A percentile compares a stretch with the other conserved stretches of the same genome.
These are phyloP conservation scores for Paramecium octaurelia DNA, from an alignment of 73 alveolate species.

Conservation along the genomic window DNA sequence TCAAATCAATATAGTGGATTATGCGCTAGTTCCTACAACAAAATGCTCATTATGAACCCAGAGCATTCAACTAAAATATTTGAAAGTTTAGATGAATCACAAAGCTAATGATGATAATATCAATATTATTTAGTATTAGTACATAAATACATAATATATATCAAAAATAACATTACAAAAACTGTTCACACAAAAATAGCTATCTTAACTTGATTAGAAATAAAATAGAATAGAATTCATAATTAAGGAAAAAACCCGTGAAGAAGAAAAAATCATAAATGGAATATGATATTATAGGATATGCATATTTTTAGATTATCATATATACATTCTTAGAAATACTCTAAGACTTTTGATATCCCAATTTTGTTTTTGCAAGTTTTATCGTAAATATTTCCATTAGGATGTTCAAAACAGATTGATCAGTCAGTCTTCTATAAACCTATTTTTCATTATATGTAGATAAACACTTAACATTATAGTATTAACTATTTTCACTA, in stretches of 20 bases:
- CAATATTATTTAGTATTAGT: neutral
- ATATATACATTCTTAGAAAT: too few species aligned
- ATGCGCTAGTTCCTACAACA: neutral
- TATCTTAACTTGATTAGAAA: neutral
- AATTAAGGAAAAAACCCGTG: neutral
- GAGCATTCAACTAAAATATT: neutral
- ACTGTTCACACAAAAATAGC: neutral
- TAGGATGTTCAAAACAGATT: too few species aligned
- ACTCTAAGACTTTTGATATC: too few species aligned
- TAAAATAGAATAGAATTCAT: neutral
- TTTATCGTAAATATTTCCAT: too few species aligned
- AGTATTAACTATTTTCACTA: neutral
- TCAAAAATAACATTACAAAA: neutral
- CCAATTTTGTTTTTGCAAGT: too few species aligned
- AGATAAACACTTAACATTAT: neutral
- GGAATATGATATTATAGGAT: too few species aligned
- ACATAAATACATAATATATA: neutral
- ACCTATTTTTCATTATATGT: too few species aligned
- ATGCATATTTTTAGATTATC: too few species aligned
- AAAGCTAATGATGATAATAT: neutral
- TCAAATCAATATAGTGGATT: constrained; percentile 4
- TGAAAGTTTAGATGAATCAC: neutral
- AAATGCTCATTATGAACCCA: neutral
- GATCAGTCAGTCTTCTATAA: neutral
- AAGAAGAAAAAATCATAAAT: neutral